A percentile compares a stretch with the other conserved stretches of the same genome.
phyloP scores from a whole-genome alignment of 2,329 filamentous ascomycete genomes.

The Rhinocladiella similis region DNA sequence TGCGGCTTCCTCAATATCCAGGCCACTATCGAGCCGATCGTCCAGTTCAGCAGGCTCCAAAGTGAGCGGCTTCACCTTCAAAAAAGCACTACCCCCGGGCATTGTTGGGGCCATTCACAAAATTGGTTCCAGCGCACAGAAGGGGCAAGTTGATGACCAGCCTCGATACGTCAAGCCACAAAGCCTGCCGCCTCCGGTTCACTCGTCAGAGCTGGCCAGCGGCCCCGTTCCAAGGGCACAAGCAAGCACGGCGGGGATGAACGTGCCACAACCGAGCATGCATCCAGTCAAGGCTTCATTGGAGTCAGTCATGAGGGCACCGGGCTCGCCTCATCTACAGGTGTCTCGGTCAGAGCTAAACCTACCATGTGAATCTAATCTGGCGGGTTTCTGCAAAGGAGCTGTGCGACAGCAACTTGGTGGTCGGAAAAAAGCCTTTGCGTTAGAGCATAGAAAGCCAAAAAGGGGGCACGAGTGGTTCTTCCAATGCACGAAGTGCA shows the following conservation, averaged over 20 bases:
- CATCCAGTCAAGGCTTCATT: constrained; percentile 3
- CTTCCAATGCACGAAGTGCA: constrained; percentile 44
- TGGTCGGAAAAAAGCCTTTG: constrained; percentile 36
- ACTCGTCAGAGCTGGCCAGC: neutral
- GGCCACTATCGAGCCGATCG: constrained; percentile 21
- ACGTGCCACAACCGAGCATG: no score
- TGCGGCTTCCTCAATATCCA: neutral
- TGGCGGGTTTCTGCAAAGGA: constrained; percentile 42
- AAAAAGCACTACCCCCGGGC: constrained; percentile 19
- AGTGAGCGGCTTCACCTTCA: constrained; percentile 12
- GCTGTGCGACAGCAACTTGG: constrained; percentile 37
- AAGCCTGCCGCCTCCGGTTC: neutral
- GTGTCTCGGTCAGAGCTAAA: constrained; percentile 20
- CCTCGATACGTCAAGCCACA: constrained; percentile 21
- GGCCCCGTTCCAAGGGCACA: constrained; percentile 7
- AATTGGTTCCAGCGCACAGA: neutral
- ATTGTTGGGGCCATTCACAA: constrained; percentile 22
- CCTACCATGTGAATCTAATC: constrained; percentile 39
- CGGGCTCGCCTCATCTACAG: constrained; percentile 7
- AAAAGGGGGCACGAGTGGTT: constrained; percentile 33
- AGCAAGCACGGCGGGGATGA: neutral
- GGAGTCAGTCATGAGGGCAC: constrained; percentile 14
- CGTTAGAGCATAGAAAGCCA: constrained; percentile 27
- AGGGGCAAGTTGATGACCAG: constrained; percentile 10
- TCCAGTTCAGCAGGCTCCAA: constrained; percentile 18